phyloP scores from a whole-genome alignment of 2,329 filamentous ascomycete genomes.

The Botrytis elliptica region DNA sequence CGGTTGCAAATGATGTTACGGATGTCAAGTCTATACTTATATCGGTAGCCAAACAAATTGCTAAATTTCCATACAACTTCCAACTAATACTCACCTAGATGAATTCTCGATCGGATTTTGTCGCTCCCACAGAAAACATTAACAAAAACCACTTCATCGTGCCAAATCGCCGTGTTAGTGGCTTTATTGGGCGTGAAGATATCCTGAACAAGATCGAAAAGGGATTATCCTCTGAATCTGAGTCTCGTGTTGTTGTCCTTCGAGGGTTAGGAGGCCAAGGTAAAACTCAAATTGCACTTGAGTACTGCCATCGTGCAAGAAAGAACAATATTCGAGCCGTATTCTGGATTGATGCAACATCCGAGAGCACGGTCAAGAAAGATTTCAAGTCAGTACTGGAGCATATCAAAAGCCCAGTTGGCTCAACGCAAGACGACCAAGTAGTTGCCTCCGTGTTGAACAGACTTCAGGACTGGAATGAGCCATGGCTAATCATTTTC shows the following conservation, averaged over 20 bases:
- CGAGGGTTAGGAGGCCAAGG: slow-evolving; percentile 31
- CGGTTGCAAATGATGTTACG: neutral
- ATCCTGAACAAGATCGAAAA: slow-evolving; percentile 25
- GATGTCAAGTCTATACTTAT: neutral
- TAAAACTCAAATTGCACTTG: slow-evolving; percentile 32
- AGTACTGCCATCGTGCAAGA: slow-evolving; percentile 27
- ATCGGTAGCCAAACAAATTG: neutral
- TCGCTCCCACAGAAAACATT: neutral
- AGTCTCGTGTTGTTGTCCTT: slow-evolving; percentile 26
- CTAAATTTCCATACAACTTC: neutral
- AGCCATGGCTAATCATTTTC: slow-evolving; percentile 32
- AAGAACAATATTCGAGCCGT: slow-evolving; percentile 19
- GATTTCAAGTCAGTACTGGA: slow-evolving; percentile 25
- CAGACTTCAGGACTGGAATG: slow-evolving; percentile 16
- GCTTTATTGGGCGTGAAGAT: slow-evolving; percentile 29
- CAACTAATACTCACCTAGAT: neutral
- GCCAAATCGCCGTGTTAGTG: slow-evolving; percentile 21
- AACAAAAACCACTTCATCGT: slow-evolving; percentile 19
- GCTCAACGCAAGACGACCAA: slow-evolving; percentile 7
- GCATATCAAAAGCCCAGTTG: slow-evolving; percentile 15
- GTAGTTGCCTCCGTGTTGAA: slow-evolving; percentile 18
- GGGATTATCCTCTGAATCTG: slow-evolving; percentile 11
- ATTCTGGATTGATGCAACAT: slow-evolving; percentile 31
- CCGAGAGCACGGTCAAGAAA: slow-evolving; percentile 22
- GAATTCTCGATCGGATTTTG: neutral